These are phyloP conservation scores for Alternaria panax DNA, from an alignment of 2,329 filamentous ascomycete species.

Conservation along the genomic window DNA sequence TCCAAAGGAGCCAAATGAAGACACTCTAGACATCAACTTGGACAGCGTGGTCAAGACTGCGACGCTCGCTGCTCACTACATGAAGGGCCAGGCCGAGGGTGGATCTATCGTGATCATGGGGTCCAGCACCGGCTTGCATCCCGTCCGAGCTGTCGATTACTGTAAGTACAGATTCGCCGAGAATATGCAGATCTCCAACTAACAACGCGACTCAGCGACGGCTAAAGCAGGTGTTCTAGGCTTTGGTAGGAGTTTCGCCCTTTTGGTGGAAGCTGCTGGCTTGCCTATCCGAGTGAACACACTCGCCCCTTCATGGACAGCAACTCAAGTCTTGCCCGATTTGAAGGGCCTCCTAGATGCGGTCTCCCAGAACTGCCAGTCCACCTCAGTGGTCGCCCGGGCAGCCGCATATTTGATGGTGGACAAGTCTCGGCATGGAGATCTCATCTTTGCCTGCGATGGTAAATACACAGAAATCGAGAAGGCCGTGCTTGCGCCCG, in stretches of 20 bases:
- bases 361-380: constrained; percentile 49
- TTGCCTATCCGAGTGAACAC: constrained; percentile 64
- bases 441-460: constrained; percentile 60
- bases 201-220: constrained; percentile 46
- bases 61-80: constrained; percentile 58
- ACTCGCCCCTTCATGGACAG: constrained; percentile 64
- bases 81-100: constrained; percentile 58
- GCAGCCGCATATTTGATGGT: constrained; percentile 60
- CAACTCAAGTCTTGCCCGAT: constrained; percentile 58
- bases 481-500: constrained; percentile 44
- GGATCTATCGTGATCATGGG: constrained; percentile 64
- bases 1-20: constrained; percentile 54
- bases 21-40: constrained; percentile 60
- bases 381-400: constrained; percentile 57
- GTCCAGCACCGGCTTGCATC: constrained; percentile 61
- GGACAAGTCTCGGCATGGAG: constrained; percentile 57
- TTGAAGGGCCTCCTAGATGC: constrained; percentile 52
- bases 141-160: constrained; percentile 62
- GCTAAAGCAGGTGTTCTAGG: constrained; percentile 65
- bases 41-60: constrained; percentile 60
- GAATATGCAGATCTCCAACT: background rate
- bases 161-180: constrained; percentile 38
- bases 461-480: constrained; percentile 64
- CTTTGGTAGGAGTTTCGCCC: constrained; percentile 58
- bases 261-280: constrained; percentile 45